phyloP scores from a whole-genome alignment of 2,329 filamentous ascomycete species.

The Alternaria brassicicola region DNA sequence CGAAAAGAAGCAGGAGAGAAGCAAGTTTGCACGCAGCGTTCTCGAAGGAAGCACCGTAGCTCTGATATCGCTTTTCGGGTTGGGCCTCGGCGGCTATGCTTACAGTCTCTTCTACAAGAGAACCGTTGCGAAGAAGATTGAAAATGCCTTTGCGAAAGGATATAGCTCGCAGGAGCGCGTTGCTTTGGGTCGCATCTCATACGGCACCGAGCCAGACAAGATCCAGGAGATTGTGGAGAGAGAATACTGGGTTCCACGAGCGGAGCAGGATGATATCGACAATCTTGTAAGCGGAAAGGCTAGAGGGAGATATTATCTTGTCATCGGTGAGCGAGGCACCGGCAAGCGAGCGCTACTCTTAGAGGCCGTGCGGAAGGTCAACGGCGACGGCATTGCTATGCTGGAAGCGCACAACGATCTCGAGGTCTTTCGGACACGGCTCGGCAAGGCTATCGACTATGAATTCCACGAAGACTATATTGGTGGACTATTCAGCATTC shows the following conservation, averaged over 20 bases:
- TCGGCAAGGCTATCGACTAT: conserved; percentile 93
- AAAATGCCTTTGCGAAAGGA: conserved; percentile 42
- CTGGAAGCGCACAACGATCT: conserved; percentile 93
- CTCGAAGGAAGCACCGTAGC: conserved; percentile 46
- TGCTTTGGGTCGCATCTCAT: conserved; percentile 37
- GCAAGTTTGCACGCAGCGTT: conserved; percentile 41
- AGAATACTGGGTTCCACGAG: conserved; percentile 79
- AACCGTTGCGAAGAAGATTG: conserved; percentile 40
- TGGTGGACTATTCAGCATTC: conserved; percentile 90
- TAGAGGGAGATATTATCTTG: conserved; percentile 83
- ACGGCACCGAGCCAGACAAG: conserved; percentile 34
- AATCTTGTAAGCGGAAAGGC: conserved; percentile 76
- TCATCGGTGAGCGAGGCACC: conserved; percentile 93
- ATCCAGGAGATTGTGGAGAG: conserved; percentile 46
- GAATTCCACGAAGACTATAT: conserved; percentile 99
- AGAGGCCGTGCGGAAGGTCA: conserved; percentile 89
- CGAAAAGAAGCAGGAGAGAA: conserved; percentile 27
- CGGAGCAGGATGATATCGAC: conserved; percentile 81
- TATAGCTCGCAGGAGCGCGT: conserved; percentile 46
- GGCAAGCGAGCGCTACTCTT: conserved; percentile 95
- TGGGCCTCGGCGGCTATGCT: conserved; percentile 43
- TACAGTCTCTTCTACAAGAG: conserved; percentile 45
- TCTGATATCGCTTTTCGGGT: conserved; percentile 41
- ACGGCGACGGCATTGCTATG: conserved; percentile 89
- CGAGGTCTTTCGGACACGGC: conserved; percentile 89